Percentiles rank a stretch among this genome's conserved stretches.
Evolutionary conservation across 2,329 filamentous ascomycete genomes (phyloP).

Genomic region (Escovopsis sp.): DNA sequence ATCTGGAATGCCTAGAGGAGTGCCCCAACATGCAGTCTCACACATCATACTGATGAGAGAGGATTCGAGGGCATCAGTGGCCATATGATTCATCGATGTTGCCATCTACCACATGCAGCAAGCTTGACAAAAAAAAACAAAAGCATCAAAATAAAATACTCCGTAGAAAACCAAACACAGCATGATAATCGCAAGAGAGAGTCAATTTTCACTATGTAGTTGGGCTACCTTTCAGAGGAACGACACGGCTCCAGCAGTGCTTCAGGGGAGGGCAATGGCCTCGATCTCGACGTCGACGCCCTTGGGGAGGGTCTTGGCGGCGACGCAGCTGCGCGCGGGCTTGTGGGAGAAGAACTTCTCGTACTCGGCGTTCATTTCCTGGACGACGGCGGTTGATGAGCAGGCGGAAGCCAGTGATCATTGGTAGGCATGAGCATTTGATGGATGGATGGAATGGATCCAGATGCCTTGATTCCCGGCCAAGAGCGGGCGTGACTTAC

Average conservation of each 20-base stretch:
- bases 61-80: too few species aligned
- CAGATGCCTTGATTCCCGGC: too few species aligned
- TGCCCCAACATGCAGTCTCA: background rate
- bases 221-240: too few species aligned
- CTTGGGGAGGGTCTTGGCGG: constrained; percentile 78
- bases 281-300: constrained; percentile 82
- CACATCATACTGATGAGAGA: too few species aligned
- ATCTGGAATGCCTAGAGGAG: constrained; percentile 45
- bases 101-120: too few species aligned
- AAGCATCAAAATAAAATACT: too few species aligned
- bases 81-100: too few species aligned
- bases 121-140: too few species aligned
- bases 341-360: constrained; percentile 71
- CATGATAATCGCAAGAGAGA: too few species aligned
- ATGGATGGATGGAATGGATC: background rate
- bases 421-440: background rate
- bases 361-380: constrained; percentile 74
- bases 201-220: too few species aligned
- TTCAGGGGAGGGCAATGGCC: constrained; percentile 58
- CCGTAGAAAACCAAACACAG: too few species aligned
- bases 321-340: constrained; percentile 79
- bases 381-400: background rate
- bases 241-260: background rate
- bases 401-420: too few species aligned
- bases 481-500: constrained; percentile 19